A percentile compares a stretch with the other conserved stretches of the same genome.
phyloP scores from a whole-genome alignment of 2,329 filamentous ascomycete genomes.

The Ophiocordyceps australis region DNA sequence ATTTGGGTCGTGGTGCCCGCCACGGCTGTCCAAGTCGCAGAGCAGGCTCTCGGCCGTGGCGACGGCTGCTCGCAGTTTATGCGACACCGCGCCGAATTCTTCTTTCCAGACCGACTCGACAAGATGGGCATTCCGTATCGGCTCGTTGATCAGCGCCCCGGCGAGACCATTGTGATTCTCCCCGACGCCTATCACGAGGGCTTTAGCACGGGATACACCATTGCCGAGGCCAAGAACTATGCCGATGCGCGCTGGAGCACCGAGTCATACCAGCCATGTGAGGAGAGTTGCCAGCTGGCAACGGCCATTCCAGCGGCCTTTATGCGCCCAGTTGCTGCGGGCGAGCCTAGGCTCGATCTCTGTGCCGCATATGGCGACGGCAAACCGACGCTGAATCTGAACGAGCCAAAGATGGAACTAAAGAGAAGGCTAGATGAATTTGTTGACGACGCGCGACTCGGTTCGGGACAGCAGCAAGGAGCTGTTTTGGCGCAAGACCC shows the following conservation, averaged over 20 bases:
- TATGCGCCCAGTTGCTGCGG: constrained; percentile 12
- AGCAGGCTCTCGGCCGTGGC: constrained; percentile 13
- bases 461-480: too few species aligned
- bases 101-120: constrained; percentile 19
- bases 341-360: constrained; percentile 14
- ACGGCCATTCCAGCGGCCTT: constrained; percentile 17
- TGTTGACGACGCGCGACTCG: too few species aligned
- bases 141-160: constrained; percentile 18
- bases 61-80: constrained; percentile 19
- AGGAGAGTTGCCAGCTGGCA: constrained; percentile 12
- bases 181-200: constrained; percentile 21
- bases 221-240: constrained; percentile 21
- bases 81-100: constrained; percentile 20
- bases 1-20: constrained; percentile 20
- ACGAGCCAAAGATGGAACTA: too few species aligned
- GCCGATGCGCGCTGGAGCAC: constrained; percentile 16
- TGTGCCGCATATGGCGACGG: constrained; percentile 10
- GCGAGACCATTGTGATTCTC: constrained; percentile 19
- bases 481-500: too few species aligned
- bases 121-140: constrained; percentile 18
- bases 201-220: constrained; percentile 21
- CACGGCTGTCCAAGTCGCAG: constrained; percentile 15
- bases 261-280: constrained; percentile 16
- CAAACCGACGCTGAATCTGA: too few species aligned
- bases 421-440: too few species aligned